phyloP scores from a whole-genome alignment of 768 basidiomycete species.

The Lactarius sanguifluus region DNA sequence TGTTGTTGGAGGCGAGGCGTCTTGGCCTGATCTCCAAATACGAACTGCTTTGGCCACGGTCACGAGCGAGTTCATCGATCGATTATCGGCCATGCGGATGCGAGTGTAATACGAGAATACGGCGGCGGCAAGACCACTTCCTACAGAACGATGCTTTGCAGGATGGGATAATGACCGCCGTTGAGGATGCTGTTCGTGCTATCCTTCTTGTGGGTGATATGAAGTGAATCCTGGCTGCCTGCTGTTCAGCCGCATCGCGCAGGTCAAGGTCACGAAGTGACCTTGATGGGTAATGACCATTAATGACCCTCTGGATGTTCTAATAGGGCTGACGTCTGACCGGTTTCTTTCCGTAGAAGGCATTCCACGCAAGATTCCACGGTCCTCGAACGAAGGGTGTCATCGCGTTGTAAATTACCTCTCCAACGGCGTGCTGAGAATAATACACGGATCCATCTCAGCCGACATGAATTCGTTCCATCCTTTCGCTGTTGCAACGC shows the following conservation, averaged over 20 bases:
- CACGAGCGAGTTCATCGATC: not conserved
- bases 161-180: not conserved
- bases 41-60: not conserved
- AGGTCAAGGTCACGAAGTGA: not conserved
- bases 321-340: not conserved
- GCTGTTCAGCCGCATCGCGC: not conserved
- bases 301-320: not conserved
- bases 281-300: not conserved
- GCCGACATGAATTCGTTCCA: not conserved
- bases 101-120: not conserved
- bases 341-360: not conserved
- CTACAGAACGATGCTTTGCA: not conserved
- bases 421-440: not conserved
- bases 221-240: not conserved
- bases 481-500: not conserved
- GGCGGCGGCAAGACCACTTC: not conserved
- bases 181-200: not conserved
- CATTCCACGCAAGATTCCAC: too few relatives aligned
- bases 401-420: not conserved
- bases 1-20: too few relatives aligned
- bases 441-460: not conserved
- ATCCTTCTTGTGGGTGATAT: not conserved
- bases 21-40: not conserved
- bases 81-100: not conserved
- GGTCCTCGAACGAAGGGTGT: not conserved